A percentile compares a stretch with the other conserved stretches of the same genome.
phyloP scores from a whole-genome alignment of 495 filamentous ascomycete genomes.

The Neurospora tetraspora region DNA sequence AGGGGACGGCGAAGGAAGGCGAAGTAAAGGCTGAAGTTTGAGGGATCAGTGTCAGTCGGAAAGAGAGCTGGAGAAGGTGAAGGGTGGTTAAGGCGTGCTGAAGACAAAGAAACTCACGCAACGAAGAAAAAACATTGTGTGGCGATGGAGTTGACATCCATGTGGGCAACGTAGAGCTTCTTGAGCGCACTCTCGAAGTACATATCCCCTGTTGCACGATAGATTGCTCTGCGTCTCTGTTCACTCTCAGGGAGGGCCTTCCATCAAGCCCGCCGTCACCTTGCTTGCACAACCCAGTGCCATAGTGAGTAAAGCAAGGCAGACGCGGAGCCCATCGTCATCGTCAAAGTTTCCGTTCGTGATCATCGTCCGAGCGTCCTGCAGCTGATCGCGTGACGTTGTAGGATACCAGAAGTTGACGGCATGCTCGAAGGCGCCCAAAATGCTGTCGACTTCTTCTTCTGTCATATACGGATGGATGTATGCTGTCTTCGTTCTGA shows the following conservation, averaged over 20 bases:
- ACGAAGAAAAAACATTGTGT: slow-evolving; percentile 28
- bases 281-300: slow-evolving; percentile 24
- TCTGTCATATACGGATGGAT: slow-evolving; percentile 25
- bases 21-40: slow-evolving; percentile 19
- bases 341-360: slow-evolving; percentile 11
- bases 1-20: slow-evolving; percentile 26
- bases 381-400: slow-evolving; percentile 14
- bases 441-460: slow-evolving; percentile 27
- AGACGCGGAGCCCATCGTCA: slow-evolving; percentile 8
- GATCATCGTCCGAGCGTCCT: slow-evolving; percentile 7
- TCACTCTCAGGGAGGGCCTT: slow-evolving; percentile 3
- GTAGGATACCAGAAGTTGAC: slow-evolving; percentile 33
- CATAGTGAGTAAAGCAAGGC: slow-evolving; percentile 22
- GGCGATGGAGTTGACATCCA: slow-evolving; percentile 20
- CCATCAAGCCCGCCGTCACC: slow-evolving; percentile 8
- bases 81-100: background rate
- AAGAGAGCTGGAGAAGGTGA: background rate
- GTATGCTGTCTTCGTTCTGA: slow-evolving; percentile 6
- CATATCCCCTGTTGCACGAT: slow-evolving; percentile 18
- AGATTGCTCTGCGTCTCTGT: slow-evolving; percentile 1
- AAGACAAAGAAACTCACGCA: slow-evolving; percentile 11
- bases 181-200: slow-evolving; percentile 26
- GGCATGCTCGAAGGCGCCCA: slow-evolving; percentile 20
- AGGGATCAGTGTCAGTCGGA: background rate
- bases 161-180: slow-evolving; percentile 20